Evolutionary conservation across 768 basidiomycete genomes (phyloP).

Genomic region (Dioszegia crocea): DNA sequence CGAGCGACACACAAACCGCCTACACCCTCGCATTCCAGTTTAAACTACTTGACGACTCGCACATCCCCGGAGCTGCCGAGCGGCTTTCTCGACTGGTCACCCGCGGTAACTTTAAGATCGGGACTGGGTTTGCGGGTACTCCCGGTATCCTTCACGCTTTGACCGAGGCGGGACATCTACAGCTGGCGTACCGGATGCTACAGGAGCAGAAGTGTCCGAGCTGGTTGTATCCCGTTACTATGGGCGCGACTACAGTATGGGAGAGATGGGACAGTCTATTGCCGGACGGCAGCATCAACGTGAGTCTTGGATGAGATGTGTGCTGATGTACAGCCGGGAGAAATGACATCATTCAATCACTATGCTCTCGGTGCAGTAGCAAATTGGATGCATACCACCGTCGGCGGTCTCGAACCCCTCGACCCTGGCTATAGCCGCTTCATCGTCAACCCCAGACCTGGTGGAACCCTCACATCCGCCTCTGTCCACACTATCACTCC

Average conservation of each 20-base stretch:
- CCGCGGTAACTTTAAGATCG: conserved; percentile 27
- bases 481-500: conserved; percentile 12
- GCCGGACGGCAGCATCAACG: conserved; percentile 32
- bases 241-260: conserved; percentile 38
- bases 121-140: conserved; percentile 47
- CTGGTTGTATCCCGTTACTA: conserved; percentile 33
- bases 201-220: conserved; percentile 34
- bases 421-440: conserved; percentile 27
- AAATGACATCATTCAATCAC: conserved; percentile 43
- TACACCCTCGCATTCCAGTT: conserved; percentile 36
- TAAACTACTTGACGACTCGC: conserved; percentile 20
- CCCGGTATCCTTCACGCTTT: conserved; percentile 39
- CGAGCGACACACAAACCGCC: conserved; percentile 41
- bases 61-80: conserved; percentile 11
- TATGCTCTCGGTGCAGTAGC: conserved; percentile 39
- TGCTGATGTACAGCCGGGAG: conserved; percentile 12
- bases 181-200: conserved; percentile 43
- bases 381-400: conserved; percentile 22
- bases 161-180: conserved; percentile 20
- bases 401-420: conserved; percentile 26
- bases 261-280: conserved; percentile 39
- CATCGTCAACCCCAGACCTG: conserved; percentile 25
- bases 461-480: conserved; percentile 20
- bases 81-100: conserved; percentile 20
- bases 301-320: background rate